Percentiles rank a stretch among this genome's conserved stretches.
phyloP scores from a whole-genome alignment of 1,284 basidiomycete species.

The Xanthoconium separans region DNA sequence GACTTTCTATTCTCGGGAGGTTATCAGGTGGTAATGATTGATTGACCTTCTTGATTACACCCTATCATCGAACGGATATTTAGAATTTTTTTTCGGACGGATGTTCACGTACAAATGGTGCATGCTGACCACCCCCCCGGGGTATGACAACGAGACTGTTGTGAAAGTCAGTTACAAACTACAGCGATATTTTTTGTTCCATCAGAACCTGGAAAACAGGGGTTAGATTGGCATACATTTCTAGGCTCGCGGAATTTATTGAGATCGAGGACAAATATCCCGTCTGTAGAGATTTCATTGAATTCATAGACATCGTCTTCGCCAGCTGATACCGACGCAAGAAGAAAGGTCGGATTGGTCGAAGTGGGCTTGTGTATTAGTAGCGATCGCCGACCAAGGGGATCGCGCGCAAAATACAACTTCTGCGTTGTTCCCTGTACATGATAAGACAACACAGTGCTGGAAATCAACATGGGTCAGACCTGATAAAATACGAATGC shows the following conservation, averaged over 20 bases:
- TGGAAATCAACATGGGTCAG: constrained; percentile 16
- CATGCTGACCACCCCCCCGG: constrained; percentile 12
- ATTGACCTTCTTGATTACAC: constrained; percentile 47
- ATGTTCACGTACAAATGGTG: constrained; percentile 30
- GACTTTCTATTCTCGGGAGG: constrained; percentile 34
- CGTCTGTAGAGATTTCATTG: constrained; percentile 63
- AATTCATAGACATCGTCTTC: constrained; percentile 42
- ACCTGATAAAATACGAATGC: constrained; percentile 83
- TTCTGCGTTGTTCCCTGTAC: constrained; percentile 44
- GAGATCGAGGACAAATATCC: constrained; percentile 56
- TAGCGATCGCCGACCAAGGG: constrained; percentile 88
- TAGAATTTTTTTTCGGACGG: background rate
- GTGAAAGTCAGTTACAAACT: constrained; percentile 38
- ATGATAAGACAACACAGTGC: constrained; percentile 5
- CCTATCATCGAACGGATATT: constrained; percentile 36
- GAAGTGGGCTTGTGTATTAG: constrained; percentile 61
- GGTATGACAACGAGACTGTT: constrained; percentile 29
- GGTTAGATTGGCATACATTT: constrained; percentile 23
- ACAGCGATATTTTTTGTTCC: background rate
- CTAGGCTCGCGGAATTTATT: constrained; percentile 20
- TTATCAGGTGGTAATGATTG: constrained; percentile 45
- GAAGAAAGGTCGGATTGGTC: constrained; percentile 51
- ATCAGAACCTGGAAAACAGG: constrained; percentile 5
- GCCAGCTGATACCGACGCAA: constrained; percentile 68
- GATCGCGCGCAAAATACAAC: constrained; percentile 84